Percentiles rank a stretch among this genome's conserved stretches.
phyloP scores from a whole-genome alignment of 345 rosid species.

The Murraya paniculata region DNA sequence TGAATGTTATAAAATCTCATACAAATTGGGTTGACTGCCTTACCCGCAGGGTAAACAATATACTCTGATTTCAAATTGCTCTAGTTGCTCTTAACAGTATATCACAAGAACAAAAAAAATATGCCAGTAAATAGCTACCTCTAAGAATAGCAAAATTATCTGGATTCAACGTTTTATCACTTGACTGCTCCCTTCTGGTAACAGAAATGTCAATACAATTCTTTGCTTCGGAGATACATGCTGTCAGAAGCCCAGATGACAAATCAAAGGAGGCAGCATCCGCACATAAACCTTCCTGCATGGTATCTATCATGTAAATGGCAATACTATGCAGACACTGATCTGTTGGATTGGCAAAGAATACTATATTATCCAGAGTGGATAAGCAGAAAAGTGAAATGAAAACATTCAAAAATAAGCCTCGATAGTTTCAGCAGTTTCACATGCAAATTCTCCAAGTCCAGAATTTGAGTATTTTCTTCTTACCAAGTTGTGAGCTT shows the following conservation, averaged over 20 bases:
- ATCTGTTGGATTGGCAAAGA: neutral
- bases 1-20: conserved; percentile 7
- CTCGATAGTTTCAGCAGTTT: neutral
- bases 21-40: neutral
- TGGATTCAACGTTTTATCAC: conserved; percentile 69
- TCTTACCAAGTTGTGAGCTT: conserved; percentile 97
- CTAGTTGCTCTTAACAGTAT: neutral
- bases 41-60: neutral
- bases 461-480: conserved; percentile 9
- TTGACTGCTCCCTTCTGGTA: conserved; percentile 54
- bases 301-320: conserved; percentile 19
- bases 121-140: conserved; percentile 44
- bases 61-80: neutral
- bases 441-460: neutral
- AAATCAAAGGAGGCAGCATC: conserved; percentile 97
- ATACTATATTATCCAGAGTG: neutral
- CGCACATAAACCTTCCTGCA: conserved; percentile 89
- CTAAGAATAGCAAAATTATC: conserved; percentile 89
- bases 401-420: conserved; percentile 10
- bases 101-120: neutral
- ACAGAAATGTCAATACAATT: conserved; percentile 73
- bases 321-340: neutral
- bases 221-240: conserved; percentile 91
- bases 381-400: conserved; percentile 9
- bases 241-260: conserved; percentile 64